phyloP scores from a whole-genome alignment of 2,329 filamentous ascomycete species.

The Fusarium albidum region DNA sequence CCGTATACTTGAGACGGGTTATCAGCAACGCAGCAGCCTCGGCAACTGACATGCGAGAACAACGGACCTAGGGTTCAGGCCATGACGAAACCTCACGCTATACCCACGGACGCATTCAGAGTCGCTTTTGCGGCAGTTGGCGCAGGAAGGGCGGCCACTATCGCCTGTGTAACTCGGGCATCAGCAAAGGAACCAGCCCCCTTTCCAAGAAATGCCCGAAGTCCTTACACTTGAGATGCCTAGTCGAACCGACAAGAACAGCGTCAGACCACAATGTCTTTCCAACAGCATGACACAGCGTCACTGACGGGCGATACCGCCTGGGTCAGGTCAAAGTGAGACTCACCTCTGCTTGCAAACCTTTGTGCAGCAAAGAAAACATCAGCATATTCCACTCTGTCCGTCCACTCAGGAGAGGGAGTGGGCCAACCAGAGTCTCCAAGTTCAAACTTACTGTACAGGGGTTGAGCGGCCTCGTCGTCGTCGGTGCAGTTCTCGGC shows the following conservation, averaged over 20 bases:
- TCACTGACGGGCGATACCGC: conserved; percentile 13
- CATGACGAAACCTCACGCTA: conserved; percentile 41
- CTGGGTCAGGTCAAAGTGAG: neutral
- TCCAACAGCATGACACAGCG: neutral
- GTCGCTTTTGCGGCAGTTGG: conserved; percentile 39
- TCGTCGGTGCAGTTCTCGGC: conserved; percentile 2
- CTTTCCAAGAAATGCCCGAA: neutral
- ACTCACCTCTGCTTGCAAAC: conserved; percentile 37
- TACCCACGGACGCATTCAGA: conserved; percentile 41
- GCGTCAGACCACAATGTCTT: conserved; percentile 13
- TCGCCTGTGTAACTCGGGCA: conserved; percentile 24
- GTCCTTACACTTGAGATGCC: conserved; percentile 37
- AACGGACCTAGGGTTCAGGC: conserved; percentile 38
- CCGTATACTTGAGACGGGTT: conserved; percentile 25
- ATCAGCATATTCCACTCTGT: conserved; percentile 2
- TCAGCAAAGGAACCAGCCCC: conserved; percentile 16
- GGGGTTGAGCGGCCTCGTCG: conserved; percentile 32
- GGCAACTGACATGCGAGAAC: neutral
- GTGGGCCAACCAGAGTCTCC: neutral
- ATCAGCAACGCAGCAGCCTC: conserved; percentile 5
- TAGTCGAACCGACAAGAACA: conserved; percentile 1
- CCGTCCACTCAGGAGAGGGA: neutral
- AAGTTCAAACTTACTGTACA: conserved; percentile 28
- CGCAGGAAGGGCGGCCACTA: conserved; percentile 30
- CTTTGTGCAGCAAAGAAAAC: conserved; percentile 14